These are phyloP conservation scores for Dillenia turbinata DNA, from an alignment of 164 flowering plant genomes.

Conservation along the genomic window DNA sequence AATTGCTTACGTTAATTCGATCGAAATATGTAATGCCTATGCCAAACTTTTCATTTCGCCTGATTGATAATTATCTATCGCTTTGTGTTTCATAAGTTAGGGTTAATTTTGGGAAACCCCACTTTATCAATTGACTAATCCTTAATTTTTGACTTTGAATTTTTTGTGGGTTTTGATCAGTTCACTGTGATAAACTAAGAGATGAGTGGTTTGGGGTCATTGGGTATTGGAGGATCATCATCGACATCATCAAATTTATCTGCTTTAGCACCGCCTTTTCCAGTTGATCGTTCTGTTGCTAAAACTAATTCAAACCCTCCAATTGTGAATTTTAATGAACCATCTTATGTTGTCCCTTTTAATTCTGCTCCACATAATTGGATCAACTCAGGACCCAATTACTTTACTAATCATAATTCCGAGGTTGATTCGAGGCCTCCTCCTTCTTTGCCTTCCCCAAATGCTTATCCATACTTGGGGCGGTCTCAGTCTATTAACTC, in stretches of 20 bases:
- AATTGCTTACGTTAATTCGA: too few species aligned
- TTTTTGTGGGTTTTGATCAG: constrained; percentile 18
- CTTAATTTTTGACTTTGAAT: background rate
- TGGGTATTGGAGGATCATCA: constrained; percentile 26
- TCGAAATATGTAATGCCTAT: too few species aligned
- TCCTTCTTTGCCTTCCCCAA: background rate
- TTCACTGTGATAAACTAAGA: constrained; percentile 1
- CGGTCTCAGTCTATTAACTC: constrained; percentile 6
- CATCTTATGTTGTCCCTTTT: constrained; percentile 13
- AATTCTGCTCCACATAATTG: constrained; percentile 23
- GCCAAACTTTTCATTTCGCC: too few species aligned
- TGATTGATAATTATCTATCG: too few species aligned
- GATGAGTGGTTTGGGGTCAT: constrained; percentile 37
- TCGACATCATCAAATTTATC: constrained; percentile 44
- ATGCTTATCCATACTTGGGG: constrained; percentile 11
- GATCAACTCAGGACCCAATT: constrained; percentile 17
- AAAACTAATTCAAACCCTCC: constrained; percentile 25
- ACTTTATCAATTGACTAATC: too few species aligned
- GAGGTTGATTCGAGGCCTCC: constrained; percentile 8
- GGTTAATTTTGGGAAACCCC: background rate
- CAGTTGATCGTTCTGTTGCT: constrained; percentile 29
- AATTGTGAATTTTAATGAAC: constrained; percentile 16
- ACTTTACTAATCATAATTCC: constrained; percentile 5
- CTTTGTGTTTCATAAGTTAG: background rate
- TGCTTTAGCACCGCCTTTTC: constrained; percentile 50